phyloP scores from a whole-genome alignment of 805 yeast species.

The Teunomyces lycoperdinae region DNA sequence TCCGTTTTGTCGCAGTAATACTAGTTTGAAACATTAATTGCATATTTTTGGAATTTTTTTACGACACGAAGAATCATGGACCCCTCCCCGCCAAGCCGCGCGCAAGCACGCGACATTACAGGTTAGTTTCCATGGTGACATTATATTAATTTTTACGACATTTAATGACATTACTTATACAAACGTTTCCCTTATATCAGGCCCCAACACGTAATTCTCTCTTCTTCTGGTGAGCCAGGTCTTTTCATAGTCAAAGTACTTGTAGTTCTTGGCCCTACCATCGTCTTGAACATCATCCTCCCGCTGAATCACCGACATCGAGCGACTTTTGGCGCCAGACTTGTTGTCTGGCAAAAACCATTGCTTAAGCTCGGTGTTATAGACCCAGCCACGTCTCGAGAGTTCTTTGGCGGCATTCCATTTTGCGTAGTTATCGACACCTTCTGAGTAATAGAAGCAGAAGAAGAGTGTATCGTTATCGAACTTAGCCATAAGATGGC shows the following conservation, averaged over 20 bases:
- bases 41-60: too few species aligned
- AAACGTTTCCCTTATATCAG: constrained; percentile 29
- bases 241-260: constrained; percentile 79
- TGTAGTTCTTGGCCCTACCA: constrained; percentile 51
- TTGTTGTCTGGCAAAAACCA: constrained; percentile 77
- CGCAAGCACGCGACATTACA: background rate
- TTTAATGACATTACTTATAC: background rate
- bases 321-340: constrained; percentile 23
- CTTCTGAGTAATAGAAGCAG: constrained; percentile 78
- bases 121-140: too few species aligned
- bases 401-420: constrained; percentile 76
- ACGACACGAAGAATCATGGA: too few species aligned
- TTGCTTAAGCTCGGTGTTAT: constrained; percentile 66
- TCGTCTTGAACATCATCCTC: constrained; percentile 29
- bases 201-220: constrained; percentile 35
- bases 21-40: background rate
- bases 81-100: too few species aligned
- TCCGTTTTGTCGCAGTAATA: background rate
- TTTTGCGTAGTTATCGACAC: constrained; percentile 31
- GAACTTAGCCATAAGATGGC: constrained; percentile 61
- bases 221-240: constrained; percentile 49
- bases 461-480: constrained; percentile 87
- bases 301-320: constrained; percentile 18
- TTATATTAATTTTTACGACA: background rate
- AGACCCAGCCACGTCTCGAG: constrained; percentile 75